Conservation (phyloP, 2,329 filamentous ascomycete species). For the Colletotrichum agaves region DNA sequence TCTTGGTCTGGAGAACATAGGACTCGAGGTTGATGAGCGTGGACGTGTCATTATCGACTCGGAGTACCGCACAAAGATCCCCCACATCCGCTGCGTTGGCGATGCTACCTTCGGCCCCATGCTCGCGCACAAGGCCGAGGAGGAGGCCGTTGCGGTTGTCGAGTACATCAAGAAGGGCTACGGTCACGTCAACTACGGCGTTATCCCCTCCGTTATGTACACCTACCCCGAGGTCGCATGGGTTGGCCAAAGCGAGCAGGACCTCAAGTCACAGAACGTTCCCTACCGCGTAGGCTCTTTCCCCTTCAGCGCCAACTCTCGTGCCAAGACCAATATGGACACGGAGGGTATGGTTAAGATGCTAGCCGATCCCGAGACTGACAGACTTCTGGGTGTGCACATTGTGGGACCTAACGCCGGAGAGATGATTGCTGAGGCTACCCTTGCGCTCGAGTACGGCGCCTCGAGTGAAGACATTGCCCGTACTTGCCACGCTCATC, state of each 20-base stretch:
- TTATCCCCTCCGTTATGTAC: conserved; percentile 99
- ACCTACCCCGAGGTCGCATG: conserved; percentile 98
- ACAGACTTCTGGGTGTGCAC: conserved; percentile 94
- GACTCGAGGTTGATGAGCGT: conserved; percentile 89
- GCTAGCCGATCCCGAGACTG: conserved; percentile 94
- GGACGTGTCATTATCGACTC: conserved; percentile 97
- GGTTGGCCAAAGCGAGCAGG: conserved; percentile 98
- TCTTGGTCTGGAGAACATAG: conserved; percentile 93
- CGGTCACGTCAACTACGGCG: conserved; percentile 98
- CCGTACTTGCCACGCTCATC: conserved; percentile 95
- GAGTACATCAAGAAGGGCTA: conserved; percentile 99
- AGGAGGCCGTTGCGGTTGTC: conserved; percentile 93
- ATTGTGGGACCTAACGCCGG: conserved; percentile 96
- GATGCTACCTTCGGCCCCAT: conserved; percentile 98
- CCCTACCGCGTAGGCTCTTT: conserved; percentile 95
- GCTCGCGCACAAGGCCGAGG: conserved; percentile 99
- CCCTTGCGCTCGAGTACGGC: conserved; percentile 94
- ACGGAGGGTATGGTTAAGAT: conserved; percentile 98
- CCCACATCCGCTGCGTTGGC: conserved; percentile 96
- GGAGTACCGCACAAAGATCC: conserved; percentile 97
- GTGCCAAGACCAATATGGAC: conserved; percentile 98
- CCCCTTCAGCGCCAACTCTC: conserved; percentile 97
- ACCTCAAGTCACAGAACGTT: conserved; percentile 88
- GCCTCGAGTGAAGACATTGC: conserved; percentile 95
- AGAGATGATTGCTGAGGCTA: conserved; percentile 99